phyloP scores from a whole-genome alignment of 306 rosid genomes.

The Sindora glabra region DNA sequence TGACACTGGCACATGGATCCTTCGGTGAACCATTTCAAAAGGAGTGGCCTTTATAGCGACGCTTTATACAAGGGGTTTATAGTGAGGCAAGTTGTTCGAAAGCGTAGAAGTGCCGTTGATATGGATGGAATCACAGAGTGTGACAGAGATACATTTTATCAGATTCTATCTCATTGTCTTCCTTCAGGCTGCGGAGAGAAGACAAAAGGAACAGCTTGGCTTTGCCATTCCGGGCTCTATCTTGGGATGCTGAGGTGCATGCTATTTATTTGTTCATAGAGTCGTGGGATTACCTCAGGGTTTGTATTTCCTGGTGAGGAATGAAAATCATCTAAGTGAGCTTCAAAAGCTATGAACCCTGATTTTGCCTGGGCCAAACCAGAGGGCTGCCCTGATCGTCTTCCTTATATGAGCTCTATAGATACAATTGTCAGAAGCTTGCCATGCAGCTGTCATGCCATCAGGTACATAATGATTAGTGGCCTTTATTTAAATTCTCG shows the following conservation, averaged over 20 bases:
- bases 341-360: slow-evolving; percentile 50
- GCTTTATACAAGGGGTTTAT: slow-evolving; percentile 44
- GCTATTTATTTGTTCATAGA: slow-evolving; percentile 89
- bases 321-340: slow-evolving; percentile 62
- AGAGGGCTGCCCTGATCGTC: slow-evolving; percentile 65
- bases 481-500: neutral
- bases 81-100: slow-evolving; percentile 70
- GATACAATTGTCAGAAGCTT: slow-evolving; percentile 38
- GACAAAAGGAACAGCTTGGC: slow-evolving; percentile 49
- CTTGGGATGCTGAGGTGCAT: slow-evolving; percentile 94
- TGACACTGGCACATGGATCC: slow-evolving; percentile 21
- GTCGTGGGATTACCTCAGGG: slow-evolving; percentile 74
- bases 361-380: slow-evolving; percentile 80
- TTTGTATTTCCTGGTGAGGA: slow-evolving; percentile 80
- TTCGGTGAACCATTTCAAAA: slow-evolving; percentile 47
- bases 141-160: slow-evolving; percentile 64
- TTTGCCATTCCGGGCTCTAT: slow-evolving; percentile 60
- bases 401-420: slow-evolving; percentile 69
- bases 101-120: slow-evolving; percentile 90
- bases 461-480: slow-evolving; percentile 41
- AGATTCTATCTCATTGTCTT: slow-evolving; percentile 78
- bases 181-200: slow-evolving; percentile 72
- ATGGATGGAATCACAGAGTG: slow-evolving; percentile 76
- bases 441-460: slow-evolving; percentile 69
- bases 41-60: slow-evolving; percentile 49